phyloP scores from a whole-genome alignment of 768 basidiomycete species.

The Pleurotus giganteus region DNA sequence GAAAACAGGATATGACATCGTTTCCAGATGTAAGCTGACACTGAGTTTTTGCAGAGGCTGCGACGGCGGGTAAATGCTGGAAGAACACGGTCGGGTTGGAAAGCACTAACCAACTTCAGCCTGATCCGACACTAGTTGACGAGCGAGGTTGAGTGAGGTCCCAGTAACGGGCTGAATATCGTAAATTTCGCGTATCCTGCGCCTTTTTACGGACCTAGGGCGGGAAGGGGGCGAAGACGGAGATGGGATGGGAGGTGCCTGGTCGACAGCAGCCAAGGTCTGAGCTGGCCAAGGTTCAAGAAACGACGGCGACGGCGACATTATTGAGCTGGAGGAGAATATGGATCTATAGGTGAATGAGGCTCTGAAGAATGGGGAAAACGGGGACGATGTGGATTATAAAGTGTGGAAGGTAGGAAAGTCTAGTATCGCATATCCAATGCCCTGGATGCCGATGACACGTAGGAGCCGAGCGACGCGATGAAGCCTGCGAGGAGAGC shows the following conservation, averaged over 20 bases:
- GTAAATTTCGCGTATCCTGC: slow-evolving; percentile 19
- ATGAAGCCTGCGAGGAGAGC: slow-evolving; percentile 13
- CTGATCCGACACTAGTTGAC: slow-evolving; percentile 40
- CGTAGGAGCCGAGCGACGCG: slow-evolving; percentile 14
- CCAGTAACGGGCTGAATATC: slow-evolving; percentile 11
- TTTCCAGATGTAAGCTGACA: slow-evolving; percentile 67
- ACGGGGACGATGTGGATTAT: slow-evolving; percentile 19
- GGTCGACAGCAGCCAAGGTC: slow-evolving; percentile 29
- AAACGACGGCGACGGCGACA: slow-evolving; percentile 32
- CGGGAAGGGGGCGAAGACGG: slow-evolving; percentile 15
- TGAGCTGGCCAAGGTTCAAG: slow-evolving; percentile 43
- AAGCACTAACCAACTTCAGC: slow-evolving; percentile 27
- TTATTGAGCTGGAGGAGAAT: slow-evolving; percentile 21
- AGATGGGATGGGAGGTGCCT: slow-evolving; percentile 8
- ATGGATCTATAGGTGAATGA: slow-evolving; percentile 6
- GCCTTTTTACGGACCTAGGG: slow-evolving; percentile 29
- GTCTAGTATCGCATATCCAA: slow-evolving; percentile 32
- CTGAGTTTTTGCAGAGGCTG: slow-evolving; percentile 40
- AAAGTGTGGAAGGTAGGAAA: slow-evolving; percentile 16
- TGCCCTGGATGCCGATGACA: slow-evolving; percentile 6
- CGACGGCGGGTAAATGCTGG: not conserved
- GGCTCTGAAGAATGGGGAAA: slow-evolving; percentile 21
- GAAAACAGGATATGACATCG: slow-evolving; percentile 76
- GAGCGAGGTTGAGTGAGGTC: slow-evolving; percentile 26
- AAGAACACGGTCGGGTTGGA: slow-evolving; percentile 7